Evolutionary conservation across 1,284 basidiomycete genomes (phyloP).

Genomic region (Irpex rosettiformis): DNA sequence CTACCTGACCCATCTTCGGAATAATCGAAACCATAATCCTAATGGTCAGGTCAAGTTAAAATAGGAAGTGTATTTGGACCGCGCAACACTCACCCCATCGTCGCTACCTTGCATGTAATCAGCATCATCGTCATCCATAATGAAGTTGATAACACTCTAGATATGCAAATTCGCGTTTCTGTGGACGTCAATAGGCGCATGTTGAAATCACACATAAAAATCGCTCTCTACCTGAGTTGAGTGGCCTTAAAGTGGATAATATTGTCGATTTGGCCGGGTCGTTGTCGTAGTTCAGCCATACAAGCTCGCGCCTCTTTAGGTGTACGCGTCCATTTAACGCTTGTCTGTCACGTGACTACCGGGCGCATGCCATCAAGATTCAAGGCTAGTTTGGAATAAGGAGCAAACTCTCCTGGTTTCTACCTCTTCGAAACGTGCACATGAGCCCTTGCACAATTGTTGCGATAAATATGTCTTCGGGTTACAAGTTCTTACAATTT

Average conservation of each 20-base stretch:
- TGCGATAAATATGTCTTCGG: no score
- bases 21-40: constrained; percentile 98
- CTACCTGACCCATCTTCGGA: constrained; percentile 86
- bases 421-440: no score
- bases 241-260: no score
- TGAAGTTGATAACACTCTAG: constrained; percentile 10
- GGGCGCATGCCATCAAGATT: no score
- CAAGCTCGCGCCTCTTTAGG: not conserved
- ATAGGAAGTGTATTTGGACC: not conserved
- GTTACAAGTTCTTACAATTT: no score
- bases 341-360: not conserved
- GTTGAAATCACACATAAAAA: no score
- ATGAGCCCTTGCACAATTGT: no score
- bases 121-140: constrained; percentile 86
- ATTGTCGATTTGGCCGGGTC: not conserved
- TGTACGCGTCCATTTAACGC: not conserved
- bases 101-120: constrained; percentile 87
- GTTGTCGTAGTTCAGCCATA: not conserved
- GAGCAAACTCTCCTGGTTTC: no score
- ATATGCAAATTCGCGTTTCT: no score
- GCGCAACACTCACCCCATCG: constrained; percentile 55
- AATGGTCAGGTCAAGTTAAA: constrained; percentile 14
- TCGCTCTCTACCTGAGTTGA: no score
- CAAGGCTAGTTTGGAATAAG: no score
- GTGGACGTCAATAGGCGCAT: no score